phyloP scores from a whole-genome alignment of 1,284 basidiomycete genomes.

The Naganishia liquefaciens region DNA sequence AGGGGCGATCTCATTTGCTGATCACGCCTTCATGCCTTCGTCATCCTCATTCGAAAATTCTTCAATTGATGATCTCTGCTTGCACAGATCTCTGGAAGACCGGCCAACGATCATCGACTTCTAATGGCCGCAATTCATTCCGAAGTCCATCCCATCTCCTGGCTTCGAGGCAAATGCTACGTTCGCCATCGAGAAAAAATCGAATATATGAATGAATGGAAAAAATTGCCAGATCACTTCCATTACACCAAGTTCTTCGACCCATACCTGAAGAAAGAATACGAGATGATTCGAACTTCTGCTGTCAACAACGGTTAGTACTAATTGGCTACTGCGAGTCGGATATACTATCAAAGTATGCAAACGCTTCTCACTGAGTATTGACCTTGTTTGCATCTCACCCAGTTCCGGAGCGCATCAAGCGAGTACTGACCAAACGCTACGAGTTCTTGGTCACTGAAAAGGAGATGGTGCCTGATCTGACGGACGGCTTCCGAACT shows the following conservation, averaged over 20 bases:
- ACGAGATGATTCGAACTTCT: constrained; percentile 86
- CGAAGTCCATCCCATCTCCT: constrained; percentile 87
- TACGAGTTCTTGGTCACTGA: constrained; percentile 96
- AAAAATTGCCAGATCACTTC: constrained; percentile 89
- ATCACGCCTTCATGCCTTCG: neutral
- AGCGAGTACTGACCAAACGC: constrained; percentile 70
- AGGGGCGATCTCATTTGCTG: neutral
- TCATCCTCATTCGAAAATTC: neutral
- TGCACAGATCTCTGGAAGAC: constrained; percentile 48
- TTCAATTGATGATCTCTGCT: neutral
- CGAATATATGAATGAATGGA: constrained; percentile 90
- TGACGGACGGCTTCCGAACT: constrained; percentile 80
- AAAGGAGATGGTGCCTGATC: constrained; percentile 84
- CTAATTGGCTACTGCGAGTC: neutral
- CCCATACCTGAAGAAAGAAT: constrained; percentile 96
- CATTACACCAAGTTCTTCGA: constrained; percentile 93
- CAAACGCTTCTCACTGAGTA: neutral
- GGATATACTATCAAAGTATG: neutral
- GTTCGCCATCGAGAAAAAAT: constrained; percentile 94
- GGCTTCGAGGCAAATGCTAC: constrained; percentile 86
- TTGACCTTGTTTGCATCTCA: neutral
- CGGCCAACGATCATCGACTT: constrained; percentile 77
- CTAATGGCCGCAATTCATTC: constrained; percentile 93
- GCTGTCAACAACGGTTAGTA: constrained; percentile 84
- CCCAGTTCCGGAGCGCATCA: constrained; percentile 75